A percentile compares a stretch with the other conserved stretches of the same genome.
phyloP scores from a whole-genome alignment of 2,329 filamentous ascomycete species.

The Diplocarpon rosae region DNA sequence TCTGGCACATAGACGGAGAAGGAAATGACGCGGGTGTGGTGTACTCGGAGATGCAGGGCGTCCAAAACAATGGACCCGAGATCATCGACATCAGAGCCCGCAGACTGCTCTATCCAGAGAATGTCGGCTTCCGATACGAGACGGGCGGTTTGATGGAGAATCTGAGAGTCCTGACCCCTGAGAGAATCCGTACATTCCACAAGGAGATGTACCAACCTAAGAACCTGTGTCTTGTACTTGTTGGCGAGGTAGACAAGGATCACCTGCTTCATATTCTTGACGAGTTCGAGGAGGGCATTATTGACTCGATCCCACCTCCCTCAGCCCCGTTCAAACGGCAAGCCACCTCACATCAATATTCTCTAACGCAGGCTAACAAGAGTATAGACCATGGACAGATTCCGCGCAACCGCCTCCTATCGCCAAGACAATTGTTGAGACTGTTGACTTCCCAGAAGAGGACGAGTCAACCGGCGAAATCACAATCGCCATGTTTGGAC shows the following conservation, averaged over 20 bases:
- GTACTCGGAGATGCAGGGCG: slow-evolving; percentile 97
- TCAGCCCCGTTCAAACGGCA: slow-evolving; percentile 59
- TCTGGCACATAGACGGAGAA: slow-evolving; percentile 87
- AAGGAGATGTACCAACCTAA: slow-evolving; percentile 96
- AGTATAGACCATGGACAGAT: slow-evolving; percentile 70
- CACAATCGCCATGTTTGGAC: slow-evolving; percentile 76
- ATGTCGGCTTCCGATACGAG: slow-evolving; percentile 89
- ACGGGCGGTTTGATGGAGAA: slow-evolving; percentile 97
- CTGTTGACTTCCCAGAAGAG: slow-evolving; percentile 87
- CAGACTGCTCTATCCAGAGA: slow-evolving; percentile 74
- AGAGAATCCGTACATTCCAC: slow-evolving; percentile 90
- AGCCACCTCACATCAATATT: neutral
- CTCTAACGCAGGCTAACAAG: slow-evolving; percentile 6
- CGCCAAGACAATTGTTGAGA: slow-evolving; percentile 61
- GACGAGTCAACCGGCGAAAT: slow-evolving; percentile 91
- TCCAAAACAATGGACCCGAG: slow-evolving; percentile 74
- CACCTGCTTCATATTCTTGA: slow-evolving; percentile 74
- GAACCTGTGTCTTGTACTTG: slow-evolving; percentile 81
- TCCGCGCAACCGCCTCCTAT: slow-evolving; percentile 68
- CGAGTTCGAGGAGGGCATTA: slow-evolving; percentile 76
- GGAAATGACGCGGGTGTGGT: slow-evolving; percentile 95
- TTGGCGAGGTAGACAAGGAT: slow-evolving; percentile 81
- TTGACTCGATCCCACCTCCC: slow-evolving; percentile 67
- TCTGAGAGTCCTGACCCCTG: slow-evolving; percentile 71
- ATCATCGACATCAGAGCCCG: slow-evolving; percentile 80